These are phyloP conservation scores for Fusarium praegraminearum DNA, from an alignment of 2,329 filamentous ascomycete genomes.

Conservation along the genomic window DNA sequence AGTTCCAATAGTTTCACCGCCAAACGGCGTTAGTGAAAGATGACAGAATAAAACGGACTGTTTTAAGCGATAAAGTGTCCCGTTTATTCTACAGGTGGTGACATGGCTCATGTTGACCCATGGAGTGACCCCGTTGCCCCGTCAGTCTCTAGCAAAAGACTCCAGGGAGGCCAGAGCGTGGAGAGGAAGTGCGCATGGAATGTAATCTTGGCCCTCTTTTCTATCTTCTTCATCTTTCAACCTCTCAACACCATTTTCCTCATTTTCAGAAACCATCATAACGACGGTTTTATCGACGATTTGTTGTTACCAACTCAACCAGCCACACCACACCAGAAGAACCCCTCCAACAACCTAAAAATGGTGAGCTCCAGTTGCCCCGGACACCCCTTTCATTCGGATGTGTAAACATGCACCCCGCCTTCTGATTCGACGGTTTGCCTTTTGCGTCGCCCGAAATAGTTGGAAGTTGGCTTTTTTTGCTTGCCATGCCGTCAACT, in stretches of 20 bases:
- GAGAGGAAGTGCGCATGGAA: slow-evolving; percentile 43
- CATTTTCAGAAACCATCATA: slow-evolving; percentile 14
- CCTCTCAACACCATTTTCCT: slow-evolving; percentile 41
- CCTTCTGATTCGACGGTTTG: slow-evolving; percentile 52
- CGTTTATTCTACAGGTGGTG: slow-evolving; percentile 5
- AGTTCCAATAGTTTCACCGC: slow-evolving; percentile 41
- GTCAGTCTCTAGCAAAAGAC: slow-evolving; percentile 50
- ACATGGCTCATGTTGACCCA: slow-evolving; percentile 31
- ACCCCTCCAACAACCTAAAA: slow-evolving; percentile 43
- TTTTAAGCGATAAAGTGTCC: rapidly evolving
- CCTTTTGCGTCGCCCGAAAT: slow-evolving; percentile 23
- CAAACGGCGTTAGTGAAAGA: slow-evolving; percentile 29
- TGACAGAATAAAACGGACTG: slow-evolving; percentile 12
- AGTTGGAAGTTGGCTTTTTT: slow-evolving; percentile 44
- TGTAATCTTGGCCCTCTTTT: slow-evolving; percentile 41
- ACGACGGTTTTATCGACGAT: slow-evolving; percentile 17
- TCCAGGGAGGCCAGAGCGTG: slow-evolving; percentile 44
- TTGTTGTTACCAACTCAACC: slow-evolving; percentile 30
- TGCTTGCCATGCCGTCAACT: slow-evolving; percentile 16
- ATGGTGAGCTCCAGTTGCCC: slow-evolving; percentile 55
- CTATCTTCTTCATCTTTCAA: slow-evolving; percentile 43
- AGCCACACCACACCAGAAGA: slow-evolving; percentile 24
- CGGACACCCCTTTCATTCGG: slow-evolving; percentile 45
- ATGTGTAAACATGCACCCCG: slow-evolving; percentile 53
- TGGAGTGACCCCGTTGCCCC: slow-evolving; percentile 45